phyloP scores from a whole-genome alignment of 2,329 filamentous ascomycete genomes.

The Graphilbum fragrans region DNA sequence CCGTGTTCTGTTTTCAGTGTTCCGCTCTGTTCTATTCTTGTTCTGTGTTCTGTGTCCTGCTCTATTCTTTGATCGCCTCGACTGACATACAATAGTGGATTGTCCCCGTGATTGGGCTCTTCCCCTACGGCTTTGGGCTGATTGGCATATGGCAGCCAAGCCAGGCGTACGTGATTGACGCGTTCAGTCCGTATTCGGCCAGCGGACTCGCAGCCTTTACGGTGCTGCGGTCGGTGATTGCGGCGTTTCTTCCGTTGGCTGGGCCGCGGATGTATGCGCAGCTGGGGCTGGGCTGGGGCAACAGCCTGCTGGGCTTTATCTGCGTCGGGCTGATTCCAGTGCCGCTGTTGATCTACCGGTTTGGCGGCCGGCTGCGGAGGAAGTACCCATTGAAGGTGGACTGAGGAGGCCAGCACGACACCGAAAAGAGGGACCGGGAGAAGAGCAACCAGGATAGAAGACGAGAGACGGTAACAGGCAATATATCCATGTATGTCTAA shows the following conservation, averaged over 20 bases:
- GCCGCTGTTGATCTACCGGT: conserved; percentile 43
- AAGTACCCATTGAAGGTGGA: too few species aligned
- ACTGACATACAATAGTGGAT: conserved; percentile 9
- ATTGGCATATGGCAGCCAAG: conserved; percentile 21
- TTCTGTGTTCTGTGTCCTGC: not conserved
- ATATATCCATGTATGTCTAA: too few species aligned
- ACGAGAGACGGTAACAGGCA: too few species aligned
- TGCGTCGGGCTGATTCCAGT: conserved; percentile 35
- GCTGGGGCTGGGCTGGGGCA: conserved; percentile 37
- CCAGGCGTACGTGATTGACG: conserved; percentile 45
- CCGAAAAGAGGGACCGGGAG: too few species aligned
- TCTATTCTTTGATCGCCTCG: not conserved
- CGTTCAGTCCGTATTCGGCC: conserved; percentile 44
- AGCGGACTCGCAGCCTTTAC: conserved; percentile 48
- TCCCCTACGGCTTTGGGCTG: conserved; percentile 19
- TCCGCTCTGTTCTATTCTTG: not conserved
- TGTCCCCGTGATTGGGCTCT: conserved; percentile 10
- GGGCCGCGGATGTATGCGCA: conserved; percentile 42
- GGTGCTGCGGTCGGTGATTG: conserved; percentile 40
- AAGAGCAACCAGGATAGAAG: too few species aligned
- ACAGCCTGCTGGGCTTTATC: conserved; percentile 25
- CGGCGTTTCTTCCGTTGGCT: conserved; percentile 44
- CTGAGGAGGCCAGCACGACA: too few species aligned
- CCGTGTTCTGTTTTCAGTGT: not conserved
- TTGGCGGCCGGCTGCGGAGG: conserved; percentile 25